These are phyloP conservation scores for Neopestalotiopsis rosae DNA, from an alignment of 2,329 filamentous ascomycete genomes.

Conservation along the genomic window DNA sequence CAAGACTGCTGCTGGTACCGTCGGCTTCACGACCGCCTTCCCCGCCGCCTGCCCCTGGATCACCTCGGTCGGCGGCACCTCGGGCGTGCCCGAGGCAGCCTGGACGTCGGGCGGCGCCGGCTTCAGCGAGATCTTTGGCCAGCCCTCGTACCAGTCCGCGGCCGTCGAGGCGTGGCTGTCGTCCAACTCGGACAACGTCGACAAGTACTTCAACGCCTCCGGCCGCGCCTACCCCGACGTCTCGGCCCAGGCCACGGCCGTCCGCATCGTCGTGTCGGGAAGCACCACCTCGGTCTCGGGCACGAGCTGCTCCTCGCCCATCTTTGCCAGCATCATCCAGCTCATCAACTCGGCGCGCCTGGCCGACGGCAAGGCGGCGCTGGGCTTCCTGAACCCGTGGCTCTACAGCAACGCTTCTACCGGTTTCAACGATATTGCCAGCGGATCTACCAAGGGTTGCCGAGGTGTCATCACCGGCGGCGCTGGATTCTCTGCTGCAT, in stretches of 20 bases:
- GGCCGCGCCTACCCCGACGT: slow-evolving; percentile 61
- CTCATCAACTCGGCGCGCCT: slow-evolving; percentile 60
- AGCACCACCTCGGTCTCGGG: slow-evolving; percentile 30
- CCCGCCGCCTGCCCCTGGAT: slow-evolving; percentile 52
- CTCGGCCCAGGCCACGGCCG: slow-evolving; percentile 49
- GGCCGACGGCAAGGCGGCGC: slow-evolving; percentile 48
- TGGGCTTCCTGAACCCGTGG: slow-evolving; percentile 60
- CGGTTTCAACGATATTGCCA: slow-evolving; percentile 47
- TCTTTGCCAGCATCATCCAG: slow-evolving; percentile 59
- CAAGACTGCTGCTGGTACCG: slow-evolving; percentile 51
- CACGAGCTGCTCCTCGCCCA: slow-evolving; percentile 55
- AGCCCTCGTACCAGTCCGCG: slow-evolving; percentile 50
- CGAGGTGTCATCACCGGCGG: slow-evolving; percentile 5
- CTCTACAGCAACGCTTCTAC: slow-evolving; percentile 45
- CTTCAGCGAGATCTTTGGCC: slow-evolving; percentile 55
- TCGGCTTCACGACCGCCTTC: slow-evolving; percentile 54
- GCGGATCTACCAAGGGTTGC: slow-evolving; percentile 48
- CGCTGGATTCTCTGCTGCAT: slow-evolving; percentile 11
- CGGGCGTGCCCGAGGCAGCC: slow-evolving; percentile 31
- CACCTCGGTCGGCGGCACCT: slow-evolving; percentile 32
- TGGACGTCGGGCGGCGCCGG: slow-evolving; percentile 56
- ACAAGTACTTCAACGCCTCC: slow-evolving; percentile 27
- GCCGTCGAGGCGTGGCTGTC: slow-evolving; percentile 49
- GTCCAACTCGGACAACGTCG: slow-evolving; percentile 31
- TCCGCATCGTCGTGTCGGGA: slow-evolving; percentile 44